Percentiles rank a stretch among this genome's conserved stretches.
These are phyloP conservation scores for Cercospora nicotianae DNA, from an alignment of 2,329 filamentous ascomycete species.

Conservation along the genomic window DNA sequence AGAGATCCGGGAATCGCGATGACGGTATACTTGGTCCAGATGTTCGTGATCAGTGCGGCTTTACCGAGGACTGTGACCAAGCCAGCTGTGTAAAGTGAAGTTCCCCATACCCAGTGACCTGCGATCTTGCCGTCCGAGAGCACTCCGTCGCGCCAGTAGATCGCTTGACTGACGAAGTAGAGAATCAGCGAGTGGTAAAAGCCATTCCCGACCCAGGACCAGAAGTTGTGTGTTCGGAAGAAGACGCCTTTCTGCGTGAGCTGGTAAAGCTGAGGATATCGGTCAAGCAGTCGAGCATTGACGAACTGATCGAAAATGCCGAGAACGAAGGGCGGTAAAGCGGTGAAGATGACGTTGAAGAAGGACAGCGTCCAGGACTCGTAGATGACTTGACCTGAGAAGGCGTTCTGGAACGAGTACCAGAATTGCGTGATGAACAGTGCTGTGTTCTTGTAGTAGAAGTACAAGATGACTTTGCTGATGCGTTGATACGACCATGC, in stretches of 20 bases:
- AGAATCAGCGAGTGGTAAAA: constrained; percentile 93
- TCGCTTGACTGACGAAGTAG: constrained; percentile 79
- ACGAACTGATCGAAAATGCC: constrained; percentile 98
- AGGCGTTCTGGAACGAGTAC: constrained; percentile 92
- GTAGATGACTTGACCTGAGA: constrained; percentile 96
- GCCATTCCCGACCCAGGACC: constrained; percentile 88
- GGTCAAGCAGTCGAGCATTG: constrained; percentile 85
- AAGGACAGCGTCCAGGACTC: constrained; percentile 99
- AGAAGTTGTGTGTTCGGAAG: constrained; percentile 90
- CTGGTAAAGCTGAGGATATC: constrained; percentile 93
- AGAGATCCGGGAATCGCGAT: constrained; percentile 93
- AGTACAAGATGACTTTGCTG: constrained; percentile 95
- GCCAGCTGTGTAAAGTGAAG: constrained; percentile 90
- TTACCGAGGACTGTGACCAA: constrained; percentile 92
- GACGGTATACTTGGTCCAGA: constrained; percentile 98
- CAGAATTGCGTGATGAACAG: constrained; percentile 99
- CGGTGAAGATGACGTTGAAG: constrained; percentile 98
- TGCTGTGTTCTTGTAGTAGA: constrained; percentile 99
- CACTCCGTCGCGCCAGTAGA: constrained; percentile 79
- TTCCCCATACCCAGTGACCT: constrained; percentile 98
- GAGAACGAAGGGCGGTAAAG: constrained; percentile 87
- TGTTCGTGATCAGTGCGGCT: constrained; percentile 89
- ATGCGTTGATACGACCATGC: constrained; percentile 97
- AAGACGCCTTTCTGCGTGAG: constrained; percentile 91
- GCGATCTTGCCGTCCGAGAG: constrained; percentile 76